Percentiles rank a stretch among this genome's conserved stretches.
Evolutionary conservation across 129 eudicot species (phyloP).

Genomic region (Flaveria linearis): DNA sequence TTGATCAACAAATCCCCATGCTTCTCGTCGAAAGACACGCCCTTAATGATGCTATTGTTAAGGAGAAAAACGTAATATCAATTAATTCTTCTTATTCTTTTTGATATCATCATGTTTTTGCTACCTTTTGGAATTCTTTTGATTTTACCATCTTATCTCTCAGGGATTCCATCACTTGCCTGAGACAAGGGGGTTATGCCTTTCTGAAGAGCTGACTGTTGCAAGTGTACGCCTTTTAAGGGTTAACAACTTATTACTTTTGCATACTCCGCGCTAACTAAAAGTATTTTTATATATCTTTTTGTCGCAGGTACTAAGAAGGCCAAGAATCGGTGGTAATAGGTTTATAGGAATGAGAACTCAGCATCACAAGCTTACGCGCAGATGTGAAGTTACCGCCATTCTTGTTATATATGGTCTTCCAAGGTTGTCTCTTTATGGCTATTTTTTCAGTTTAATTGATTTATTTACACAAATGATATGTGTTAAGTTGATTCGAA

Average conservation of each 20-base stretch:
- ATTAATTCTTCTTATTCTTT: conserved; percentile 1
- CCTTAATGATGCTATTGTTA: conserved; percentile 92
- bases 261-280: neutral
- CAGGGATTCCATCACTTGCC: conserved; percentile 99
- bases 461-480: conserved; percentile 9
- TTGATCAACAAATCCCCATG: conserved; percentile 94
- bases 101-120: conserved; percentile 1
- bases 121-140: conserved; percentile 18
- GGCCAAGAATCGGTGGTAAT: conserved; percentile 81
- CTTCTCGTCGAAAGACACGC: conserved; percentile 98
- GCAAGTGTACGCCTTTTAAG: conserved; percentile 63
- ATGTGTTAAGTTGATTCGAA: neutral
- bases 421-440: conserved; percentile 64
- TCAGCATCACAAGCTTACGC: conserved; percentile 78
- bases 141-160: conserved; percentile 20
- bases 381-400: conserved; percentile 97
- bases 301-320: conserved; percentile 59
- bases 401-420: conserved; percentile 93
- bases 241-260: conserved; percentile 6
- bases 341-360: conserved; percentile 89
- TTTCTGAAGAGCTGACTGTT: conserved; percentile 96
- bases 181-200: conserved; percentile 97
- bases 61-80: conserved; percentile 78
- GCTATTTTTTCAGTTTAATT: conserved; percentile 9
- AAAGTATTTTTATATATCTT: neutral